Evolutionary conservation across 805 yeast genomes (phyloP).

Genomic region (Lachancea lanzarotensis): DNA sequence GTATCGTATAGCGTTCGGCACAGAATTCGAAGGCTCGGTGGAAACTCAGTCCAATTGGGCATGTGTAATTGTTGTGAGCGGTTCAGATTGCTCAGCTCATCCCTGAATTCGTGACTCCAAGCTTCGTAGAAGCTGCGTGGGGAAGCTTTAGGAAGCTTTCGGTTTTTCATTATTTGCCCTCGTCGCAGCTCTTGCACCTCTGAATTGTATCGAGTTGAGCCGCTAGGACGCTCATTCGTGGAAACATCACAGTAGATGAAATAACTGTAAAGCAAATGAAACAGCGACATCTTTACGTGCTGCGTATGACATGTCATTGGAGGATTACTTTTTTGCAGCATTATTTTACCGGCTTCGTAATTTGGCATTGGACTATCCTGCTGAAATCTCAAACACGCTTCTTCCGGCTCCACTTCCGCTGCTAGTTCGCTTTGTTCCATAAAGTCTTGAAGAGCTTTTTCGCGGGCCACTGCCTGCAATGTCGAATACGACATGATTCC

Average conservation of each 20-base stretch:
- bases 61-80: slow-evolving; percentile 21
- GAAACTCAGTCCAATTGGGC: slow-evolving; percentile 26
- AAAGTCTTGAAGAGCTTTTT: slow-evolving; percentile 7
- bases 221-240: not conserved
- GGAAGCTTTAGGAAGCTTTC: not conserved
- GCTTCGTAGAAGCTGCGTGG: slow-evolving; percentile 16
- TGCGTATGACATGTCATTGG: slow-evolving; percentile 2
- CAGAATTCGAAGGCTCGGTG: slow-evolving; percentile 14
- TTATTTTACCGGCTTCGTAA: slow-evolving; percentile 10
- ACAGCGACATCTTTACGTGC: slow-evolving; percentile 23
- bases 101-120: slow-evolving; percentile 21
- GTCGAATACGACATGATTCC: slow-evolving; percentile 32
- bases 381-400: not conserved
- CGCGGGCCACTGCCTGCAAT: slow-evolving; percentile 17
- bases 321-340: slow-evolving; percentile 11
- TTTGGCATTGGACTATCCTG: slow-evolving; percentile 5
- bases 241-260: slow-evolving; percentile 18
- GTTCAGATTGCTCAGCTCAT: slow-evolving; percentile 11
- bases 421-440: not conserved
- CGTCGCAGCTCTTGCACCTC: slow-evolving; percentile 10
- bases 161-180: not conserved
- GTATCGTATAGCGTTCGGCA: slow-evolving; percentile 18
- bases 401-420: not conserved
- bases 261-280: slow-evolving; percentile 26
- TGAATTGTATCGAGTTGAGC: slow-evolving; percentile 13